Conservation (phyloP, 2,329 filamentous ascomycete genomes). For the Botryotinia calthae region DNA sequence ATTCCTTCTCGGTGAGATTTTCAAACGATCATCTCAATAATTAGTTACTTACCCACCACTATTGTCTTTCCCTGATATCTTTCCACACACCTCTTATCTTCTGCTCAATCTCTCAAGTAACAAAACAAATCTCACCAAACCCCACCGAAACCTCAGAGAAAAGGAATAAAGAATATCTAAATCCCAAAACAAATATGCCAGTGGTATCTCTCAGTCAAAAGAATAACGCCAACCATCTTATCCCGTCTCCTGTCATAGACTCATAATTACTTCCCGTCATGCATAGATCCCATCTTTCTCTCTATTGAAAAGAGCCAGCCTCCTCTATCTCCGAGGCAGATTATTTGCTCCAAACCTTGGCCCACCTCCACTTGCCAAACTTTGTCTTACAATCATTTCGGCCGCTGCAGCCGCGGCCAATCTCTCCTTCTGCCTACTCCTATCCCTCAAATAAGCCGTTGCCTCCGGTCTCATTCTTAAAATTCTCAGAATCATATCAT, state of each 20-base stretch:
- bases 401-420: slow-evolving; percentile 87
- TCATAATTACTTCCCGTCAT: slow-evolving; percentile 12
- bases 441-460: slow-evolving; percentile 78
- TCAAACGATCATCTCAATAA: background rate
- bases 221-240: slow-evolving; percentile 14
- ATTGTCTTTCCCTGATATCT: background rate
- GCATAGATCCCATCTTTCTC: background rate
- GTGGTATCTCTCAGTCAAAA: slow-evolving; percentile 9
- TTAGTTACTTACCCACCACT: background rate
- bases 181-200: slow-evolving; percentile 10
- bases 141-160: background rate
- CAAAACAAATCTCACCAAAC: background rate
- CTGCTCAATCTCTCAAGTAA: background rate
- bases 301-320: background rate
- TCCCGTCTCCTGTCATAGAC: slow-evolving; percentile 1
- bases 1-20: background rate
- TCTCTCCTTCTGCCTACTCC: slow-evolving; percentile 90
- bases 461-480: slow-evolving; percentile 93
- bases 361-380: slow-evolving; percentile 59
- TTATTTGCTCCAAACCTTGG: slow-evolving; percentile 40
- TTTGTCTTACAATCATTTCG: slow-evolving; percentile 92
- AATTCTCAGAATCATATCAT: slow-evolving; percentile 97
- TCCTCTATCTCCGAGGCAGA: slow-evolving; percentile 33
- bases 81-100: background rate
- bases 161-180: background rate